Base-by-base conservation (phyloP, 2,329 filamentous ascomycete species). In the Thelonectria blattea region DNA sequence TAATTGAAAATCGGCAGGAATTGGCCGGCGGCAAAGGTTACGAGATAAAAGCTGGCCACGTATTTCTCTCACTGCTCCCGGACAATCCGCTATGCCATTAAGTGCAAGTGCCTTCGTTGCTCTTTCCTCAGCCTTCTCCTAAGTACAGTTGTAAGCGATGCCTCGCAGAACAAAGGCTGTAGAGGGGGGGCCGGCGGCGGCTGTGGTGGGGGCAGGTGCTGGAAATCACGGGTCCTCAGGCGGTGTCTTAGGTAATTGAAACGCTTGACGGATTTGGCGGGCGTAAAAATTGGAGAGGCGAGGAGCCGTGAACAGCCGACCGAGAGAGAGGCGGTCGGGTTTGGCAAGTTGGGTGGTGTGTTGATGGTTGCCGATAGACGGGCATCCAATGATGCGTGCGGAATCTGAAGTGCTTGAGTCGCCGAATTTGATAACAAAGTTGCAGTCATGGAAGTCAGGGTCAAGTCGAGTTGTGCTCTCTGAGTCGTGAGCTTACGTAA, bases 121-220 rank as follows among this genome's bases (percentile, higher is more conserved):
- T 37, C 45, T 18, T 56, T 50, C 52, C 52, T 24, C 39, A 32
- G 39, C 37, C 41, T 56, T 50, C 54, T 46, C 46, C 47, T 56
- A 56, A 56, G 54, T 56, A 47, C 54, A 56, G 54, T 39, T 56
- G 46, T 45, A 51, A 56, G 46, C 46, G 54, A 56, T 45, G 54
- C 34, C 6, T 37, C 34, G 34, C 34, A 37, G 34, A 37, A 37
- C 34, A 37, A 37, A 37, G 34, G 34, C 34, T 37, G 15, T 14
- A 15, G 34, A 37, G 34, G 34, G 34, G 34, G 34, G 34, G 34
- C 34, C 34, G 34, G 34, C 34, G 34, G 34, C 34, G 34, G 11
- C 6, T 37, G 34, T 14, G 34, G 34, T 37, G 34, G 34, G 34
- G 34, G 34, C 27, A 30, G 34, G 34, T 14, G 34, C 34, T 37